A percentile compares a stretch with the other conserved stretches of the same genome.
Conservation (phyloP, 2,329 filamentous ascomycete genomes). For the Hawksworthiomyces lignivorus region DNA sequence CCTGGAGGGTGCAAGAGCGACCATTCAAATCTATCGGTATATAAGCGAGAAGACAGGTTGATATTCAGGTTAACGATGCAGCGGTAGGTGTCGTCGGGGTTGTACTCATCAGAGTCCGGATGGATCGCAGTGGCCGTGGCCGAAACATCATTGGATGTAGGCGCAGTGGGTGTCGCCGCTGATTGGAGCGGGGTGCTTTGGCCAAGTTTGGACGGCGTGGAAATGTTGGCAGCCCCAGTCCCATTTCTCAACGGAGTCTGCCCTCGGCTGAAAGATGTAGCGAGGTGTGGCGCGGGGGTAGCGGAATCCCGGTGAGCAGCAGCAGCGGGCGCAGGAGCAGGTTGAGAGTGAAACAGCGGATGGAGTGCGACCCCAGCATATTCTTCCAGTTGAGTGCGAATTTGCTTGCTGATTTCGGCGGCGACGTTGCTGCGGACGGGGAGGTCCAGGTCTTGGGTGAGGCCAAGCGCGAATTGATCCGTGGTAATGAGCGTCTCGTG, state of each 20-base stretch:
- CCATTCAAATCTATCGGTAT: constrained; percentile 98
- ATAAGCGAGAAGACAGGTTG: constrained; percentile 83
- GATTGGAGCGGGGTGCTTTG: no score
- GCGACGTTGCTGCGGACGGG: constrained; percentile 65
- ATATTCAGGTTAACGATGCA: constrained; percentile 88
- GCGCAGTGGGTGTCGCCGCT: neutral
- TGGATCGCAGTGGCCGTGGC: constrained; percentile 60
- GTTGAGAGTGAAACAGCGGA: constrained; percentile 69
- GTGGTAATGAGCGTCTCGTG: constrained; percentile 92
- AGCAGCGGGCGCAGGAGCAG: neutral
- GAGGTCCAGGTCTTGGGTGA: constrained; percentile 89
- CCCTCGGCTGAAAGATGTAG: no score
- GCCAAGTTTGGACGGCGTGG: constrained; percentile 1
- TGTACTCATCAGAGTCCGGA: constrained; percentile 64
- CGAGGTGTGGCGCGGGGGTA: constrained; percentile 19
- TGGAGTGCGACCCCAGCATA: constrained; percentile 92
- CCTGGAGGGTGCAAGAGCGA: constrained; percentile 86
- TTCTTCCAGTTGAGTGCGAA: constrained; percentile 89
- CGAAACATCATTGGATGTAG: constrained; percentile 42
- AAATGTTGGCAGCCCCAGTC: constrained; percentile 13
- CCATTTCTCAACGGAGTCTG: constrained; percentile 40
- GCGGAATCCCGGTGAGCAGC: constrained; percentile 10
- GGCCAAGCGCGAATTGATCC: constrained; percentile 84
- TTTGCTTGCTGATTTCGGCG: constrained; percentile 82
- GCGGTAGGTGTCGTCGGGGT: constrained; percentile 89